Evolutionary conservation across 768 basidiomycete genomes (phyloP).

Genomic region (Naganishia vaughanmartiniae): DNA sequence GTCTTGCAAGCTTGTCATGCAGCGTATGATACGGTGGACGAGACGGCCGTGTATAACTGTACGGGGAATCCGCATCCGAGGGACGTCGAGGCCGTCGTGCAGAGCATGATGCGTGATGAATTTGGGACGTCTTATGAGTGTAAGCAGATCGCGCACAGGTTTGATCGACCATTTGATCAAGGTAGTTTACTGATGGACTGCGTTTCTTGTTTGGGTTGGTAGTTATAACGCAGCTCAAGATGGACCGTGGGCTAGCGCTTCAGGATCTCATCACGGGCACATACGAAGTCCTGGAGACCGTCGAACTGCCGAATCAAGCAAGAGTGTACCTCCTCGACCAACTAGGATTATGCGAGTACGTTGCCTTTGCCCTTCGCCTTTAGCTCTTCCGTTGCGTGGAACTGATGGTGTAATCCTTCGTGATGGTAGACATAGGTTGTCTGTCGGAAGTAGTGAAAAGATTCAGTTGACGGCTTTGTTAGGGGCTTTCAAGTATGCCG

Average conservation of each 20-base stretch:
- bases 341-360: constrained; percentile 92
- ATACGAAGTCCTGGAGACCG: constrained; percentile 80
- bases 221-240: constrained; percentile 86
- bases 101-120: constrained; percentile 92
- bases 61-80: constrained; percentile 94
- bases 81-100: constrained; percentile 88
- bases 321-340: constrained; percentile 87
- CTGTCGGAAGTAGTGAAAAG: constrained; percentile 89
- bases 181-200: neutral
- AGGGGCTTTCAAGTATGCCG: constrained; percentile 87
- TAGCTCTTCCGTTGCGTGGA: no score
- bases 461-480: constrained; percentile 80
- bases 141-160: constrained; percentile 33
- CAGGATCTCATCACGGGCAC: constrained; percentile 90
- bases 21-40: constrained; percentile 82
- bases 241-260: constrained; percentile 85
- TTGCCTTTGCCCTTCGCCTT: constrained; percentile 28
- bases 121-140: constrained; percentile 78
- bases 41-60: constrained; percentile 91
- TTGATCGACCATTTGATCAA: neutral
- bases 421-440: constrained; percentile 71
- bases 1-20: constrained; percentile 97
- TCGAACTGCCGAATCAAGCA: constrained; percentile 82
- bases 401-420: neutral
- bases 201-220: constrained; percentile 56